Conservation (phyloP, 768 basidiomycete genomes). For the Russula griseocarnosa region DNA sequence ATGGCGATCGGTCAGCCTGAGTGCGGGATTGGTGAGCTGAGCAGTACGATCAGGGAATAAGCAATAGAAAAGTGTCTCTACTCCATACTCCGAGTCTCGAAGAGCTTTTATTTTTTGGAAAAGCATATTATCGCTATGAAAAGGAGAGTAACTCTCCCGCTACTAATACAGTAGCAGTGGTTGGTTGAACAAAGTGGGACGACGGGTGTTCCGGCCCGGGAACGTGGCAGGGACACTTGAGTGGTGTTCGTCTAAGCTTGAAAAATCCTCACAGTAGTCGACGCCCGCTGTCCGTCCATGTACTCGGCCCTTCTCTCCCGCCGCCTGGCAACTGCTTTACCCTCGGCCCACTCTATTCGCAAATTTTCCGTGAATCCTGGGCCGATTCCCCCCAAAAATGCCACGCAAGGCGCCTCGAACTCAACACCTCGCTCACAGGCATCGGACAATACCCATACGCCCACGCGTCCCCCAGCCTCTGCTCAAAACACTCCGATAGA, state of each 20-base stretch:
- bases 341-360: background rate
- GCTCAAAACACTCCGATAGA: slow-evolving; percentile 3
- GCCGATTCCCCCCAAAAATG: slow-evolving; percentile 10
- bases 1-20: too few relatives aligned
- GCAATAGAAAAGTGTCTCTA: too few relatives aligned
- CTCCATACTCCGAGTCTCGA: too few relatives aligned
- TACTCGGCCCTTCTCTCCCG: slow-evolving; percentile 14
- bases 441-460: slow-evolving; percentile 3
- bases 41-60: too few relatives aligned
- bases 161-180: too few relatives aligned
- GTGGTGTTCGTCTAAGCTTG: background rate
- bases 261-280: background rate
- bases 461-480: background rate
- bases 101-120: too few relatives aligned
- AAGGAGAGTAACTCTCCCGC: too few relatives aligned
- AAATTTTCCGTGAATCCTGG: slow-evolving; percentile 1
- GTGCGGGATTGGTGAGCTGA: too few relatives aligned
- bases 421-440: background rate
- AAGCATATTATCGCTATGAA: too few relatives aligned
- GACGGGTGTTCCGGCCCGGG: background rate
- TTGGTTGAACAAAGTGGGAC: too few relatives aligned
- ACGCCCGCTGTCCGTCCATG: slow-evolving; percentile 10
- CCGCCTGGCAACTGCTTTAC: slow-evolving; percentile 2
- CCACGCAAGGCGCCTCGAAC: background rate
- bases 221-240: background rate